Evolutionary conservation across 768 basidiomycete genomes (phyloP), one percentile per base, ranked within the genome.

Genomic region (Tulasnella sp.): DNA sequence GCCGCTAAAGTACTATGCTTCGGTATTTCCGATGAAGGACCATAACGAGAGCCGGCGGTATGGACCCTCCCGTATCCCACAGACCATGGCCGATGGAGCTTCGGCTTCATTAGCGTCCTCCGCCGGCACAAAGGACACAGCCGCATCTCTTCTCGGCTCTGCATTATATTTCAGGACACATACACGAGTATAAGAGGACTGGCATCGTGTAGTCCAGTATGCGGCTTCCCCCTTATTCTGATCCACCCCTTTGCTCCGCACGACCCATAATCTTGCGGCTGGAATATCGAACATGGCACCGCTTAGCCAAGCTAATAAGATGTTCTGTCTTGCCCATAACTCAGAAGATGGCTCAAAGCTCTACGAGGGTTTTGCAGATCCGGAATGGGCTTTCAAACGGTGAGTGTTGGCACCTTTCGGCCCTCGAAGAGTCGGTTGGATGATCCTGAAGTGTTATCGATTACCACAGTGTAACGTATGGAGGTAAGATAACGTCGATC

Each of bases 361-460:
- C 29, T 72, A 72, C 71, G 71, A 72, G 39, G 71, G 38, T 17
- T 37, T 37, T 15, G 38, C 42, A 39, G 71, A 72, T 72, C 71
- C 71, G 19, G 71, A 72, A 72, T 72, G 71, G 71, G n/a, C 71
- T 29, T 1, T 38, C 25, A 40, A 40, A 17, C 25, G 4, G 71
- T 72, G 42, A 72, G 71, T 37, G 1, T 31, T 19, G 2, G 7
- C 25, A 39, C 8, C 37, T 7, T 4, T 29, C 19, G 9, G 5
- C 17, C 29, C 7, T 17, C 38, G 8, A 49, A 19, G 22, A 45
- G 15, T 72, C 39, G 29, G 25, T 36, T 22, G 3, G 42, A 42
- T 15, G 15, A 36, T 17, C 17, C 17, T 49, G 9, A 31, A 22
- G n/a, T 72, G 4, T 8, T 34, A 17, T 6, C 25, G n/a, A 1